These are phyloP conservation scores for Aureobasidium sp. DNA, from an alignment of 2,329 filamentous ascomycete genomes.

Conservation along the genomic window DNA sequence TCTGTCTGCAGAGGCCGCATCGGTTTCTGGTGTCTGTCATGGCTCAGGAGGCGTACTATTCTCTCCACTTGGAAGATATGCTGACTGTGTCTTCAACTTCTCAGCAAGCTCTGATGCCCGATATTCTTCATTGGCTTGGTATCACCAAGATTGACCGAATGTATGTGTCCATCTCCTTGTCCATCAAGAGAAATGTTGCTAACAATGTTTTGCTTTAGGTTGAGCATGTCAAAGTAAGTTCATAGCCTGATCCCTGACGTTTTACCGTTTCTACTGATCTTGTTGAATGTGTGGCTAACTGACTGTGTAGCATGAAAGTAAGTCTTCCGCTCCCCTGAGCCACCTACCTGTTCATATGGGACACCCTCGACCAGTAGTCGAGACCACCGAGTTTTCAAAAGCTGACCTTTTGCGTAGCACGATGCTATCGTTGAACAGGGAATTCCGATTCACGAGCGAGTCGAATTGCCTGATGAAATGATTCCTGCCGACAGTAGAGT, in stretches of 20 bases:
- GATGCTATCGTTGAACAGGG: conserved; percentile 80
- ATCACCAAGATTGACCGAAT: conserved; percentile 98
- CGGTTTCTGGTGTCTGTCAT: no score
- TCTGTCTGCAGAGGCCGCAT: no score
- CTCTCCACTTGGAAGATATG: no score
- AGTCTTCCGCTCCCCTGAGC: neutral
- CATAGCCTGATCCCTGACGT: no score
- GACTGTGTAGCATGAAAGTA: conserved; percentile 1
- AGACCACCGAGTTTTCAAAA: conserved; percentile 25
- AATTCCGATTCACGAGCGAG: conserved; percentile 78
- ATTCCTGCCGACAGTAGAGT: conserved; percentile 92
- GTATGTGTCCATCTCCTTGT: conserved; percentile 27
- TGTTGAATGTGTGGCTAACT: neutral
- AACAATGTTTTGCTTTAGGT: conserved; percentile 15
- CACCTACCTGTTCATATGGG: neutral
- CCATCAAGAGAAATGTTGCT: neutral
- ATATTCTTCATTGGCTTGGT: conserved; percentile 90
- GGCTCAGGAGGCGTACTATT: no score
- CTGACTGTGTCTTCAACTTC: no score
- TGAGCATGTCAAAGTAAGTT: conserved; percentile 90
- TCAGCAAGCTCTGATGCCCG: conserved; percentile 80
- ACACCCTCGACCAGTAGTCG: neutral
- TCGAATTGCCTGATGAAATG: conserved; percentile 87
- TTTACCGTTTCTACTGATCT: neutral
- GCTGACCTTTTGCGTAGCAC: conserved; percentile 62